Base-by-base conservation (phyloP, 352 stramenopile species). In the Globisporangium parvum region DNA sequence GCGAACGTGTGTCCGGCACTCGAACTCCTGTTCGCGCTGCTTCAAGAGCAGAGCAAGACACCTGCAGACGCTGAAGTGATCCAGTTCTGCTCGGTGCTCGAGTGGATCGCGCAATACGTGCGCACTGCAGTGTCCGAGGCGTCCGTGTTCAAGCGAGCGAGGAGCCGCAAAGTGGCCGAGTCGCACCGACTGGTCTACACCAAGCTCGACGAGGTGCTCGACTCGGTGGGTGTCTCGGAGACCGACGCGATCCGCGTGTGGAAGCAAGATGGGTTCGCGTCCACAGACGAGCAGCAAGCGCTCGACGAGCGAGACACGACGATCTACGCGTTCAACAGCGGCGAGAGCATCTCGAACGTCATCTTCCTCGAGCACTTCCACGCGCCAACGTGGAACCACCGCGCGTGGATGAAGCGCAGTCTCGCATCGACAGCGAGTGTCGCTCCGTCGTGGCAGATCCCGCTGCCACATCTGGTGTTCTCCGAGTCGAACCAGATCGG, bases 91-190 rank as follows among this genome's bases (percentile, higher is more conserved):
- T 26, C 2, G 6, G 11, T 21, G 9, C 10, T 56, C 21, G 17
- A 17, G 10, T 24, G 21, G 26, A 8, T 49, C 6, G 37, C 37
- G 39, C 24, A 20, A 15, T 56, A 49, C 21, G 10, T 57, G 51
- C 51, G 51, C 18, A 35, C 17, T 10, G 51, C 21, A 2, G 40
- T 57, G 14, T 57, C 51, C 40, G 51, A 49, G 17, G 42, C 40
- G 42, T 57, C 51, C 2, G 28, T 42, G 24, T 17, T 17, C 40
- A 26, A 41, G 35, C 41, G 26, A 10, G 20, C 18, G 41, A 26
- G 51, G 8, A 57, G 51, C n/a, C 20, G 26, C 23, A 9, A 21
- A 20, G 51, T 57, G 12, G 24, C 51, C 14, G 51, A 48, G 24
- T 26, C 51, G 11, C 41, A 50, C 51, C 31, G n/a, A 2, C 26